phyloP scores from a whole-genome alignment of 177 flowering plant species.

The Vitis hybrid region DNA sequence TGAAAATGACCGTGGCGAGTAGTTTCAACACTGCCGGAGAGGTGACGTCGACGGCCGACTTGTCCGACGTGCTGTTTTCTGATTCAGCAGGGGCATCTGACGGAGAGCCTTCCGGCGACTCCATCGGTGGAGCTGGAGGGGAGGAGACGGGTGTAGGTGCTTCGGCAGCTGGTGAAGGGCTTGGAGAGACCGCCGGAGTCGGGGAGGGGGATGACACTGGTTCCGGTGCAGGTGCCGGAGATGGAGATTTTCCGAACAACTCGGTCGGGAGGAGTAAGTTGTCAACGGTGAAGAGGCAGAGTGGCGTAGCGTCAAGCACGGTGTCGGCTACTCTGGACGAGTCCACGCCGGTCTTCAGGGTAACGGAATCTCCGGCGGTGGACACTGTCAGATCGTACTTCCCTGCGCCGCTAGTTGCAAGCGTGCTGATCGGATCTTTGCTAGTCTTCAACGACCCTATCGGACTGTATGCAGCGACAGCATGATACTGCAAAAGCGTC shows the following conservation, averaged over 20 bases:
- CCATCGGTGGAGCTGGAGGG: slow-evolving; percentile 60
- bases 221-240: slow-evolving; percentile 52
- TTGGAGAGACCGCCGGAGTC: slow-evolving; percentile 24
- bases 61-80: slow-evolving; percentile 26
- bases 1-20: slow-evolving; percentile 26
- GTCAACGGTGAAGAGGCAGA: slow-evolving; percentile 75
- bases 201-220: slow-evolving; percentile 26
- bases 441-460: slow-evolving; percentile 64
- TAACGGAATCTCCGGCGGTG: slow-evolving; percentile 68
- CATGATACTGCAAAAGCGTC: slow-evolving; percentile 63
- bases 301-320: slow-evolving; percentile 65
- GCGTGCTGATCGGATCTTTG: slow-evolving; percentile 45
- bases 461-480: slow-evolving; percentile 55
- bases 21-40: slow-evolving; percentile 31
- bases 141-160: slow-evolving; percentile 31
- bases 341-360: slow-evolving; percentile 71
- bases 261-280: slow-evolving; percentile 65
- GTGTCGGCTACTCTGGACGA: slow-evolving; percentile 65
- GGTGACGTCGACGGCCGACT: slow-evolving; percentile 23
- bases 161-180: slow-evolving; percentile 17
- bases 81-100: slow-evolving; percentile 37
- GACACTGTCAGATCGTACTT: slow-evolving; percentile 51
- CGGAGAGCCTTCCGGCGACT: slow-evolving; percentile 42
- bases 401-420: slow-evolving; percentile 76
- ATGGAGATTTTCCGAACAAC: slow-evolving; percentile 63